These are phyloP conservation scores for Paraphoma chrysanthemicola DNA, from an alignment of 2,329 filamentous ascomycete species.

Conservation along the genomic window DNA sequence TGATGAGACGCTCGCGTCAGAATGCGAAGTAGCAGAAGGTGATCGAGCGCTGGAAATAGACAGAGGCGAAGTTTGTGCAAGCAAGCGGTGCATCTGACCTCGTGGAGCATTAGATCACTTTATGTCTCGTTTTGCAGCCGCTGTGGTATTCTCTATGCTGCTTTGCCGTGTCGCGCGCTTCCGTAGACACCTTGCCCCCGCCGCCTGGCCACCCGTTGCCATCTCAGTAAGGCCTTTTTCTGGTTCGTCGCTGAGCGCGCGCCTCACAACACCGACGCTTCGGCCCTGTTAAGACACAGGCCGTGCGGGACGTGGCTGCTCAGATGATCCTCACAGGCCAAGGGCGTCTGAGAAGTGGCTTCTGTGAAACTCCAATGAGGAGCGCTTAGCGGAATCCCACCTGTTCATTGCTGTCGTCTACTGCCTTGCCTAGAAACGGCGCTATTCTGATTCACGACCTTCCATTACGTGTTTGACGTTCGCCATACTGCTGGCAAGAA, in stretches of 20 bases:
- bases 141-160: slow-evolving; percentile 37
- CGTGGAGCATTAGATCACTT: slow-evolving; percentile 35
- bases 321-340: slow-evolving; percentile 38
- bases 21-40: slow-evolving; percentile 17
- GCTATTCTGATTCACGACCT: slow-evolving; percentile 25
- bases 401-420: slow-evolving; percentile 27
- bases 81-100: slow-evolving; percentile 30
- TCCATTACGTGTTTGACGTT: slow-evolving; percentile 24
- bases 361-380: slow-evolving; percentile 39
- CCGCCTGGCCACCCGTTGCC: slow-evolving; percentile 35
- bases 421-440: slow-evolving; percentile 30
- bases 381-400: slow-evolving; percentile 40
- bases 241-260: slow-evolving; percentile 43
- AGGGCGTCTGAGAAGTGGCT: slow-evolving; percentile 16
- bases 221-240: slow-evolving; percentile 33
- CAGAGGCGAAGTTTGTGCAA: slow-evolving; percentile 24
- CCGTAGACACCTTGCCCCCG: slow-evolving; percentile 32
- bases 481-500: slow-evolving; percentile 22
- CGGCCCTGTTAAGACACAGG: slow-evolving; percentile 29
- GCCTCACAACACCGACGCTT: slow-evolving; percentile 43
- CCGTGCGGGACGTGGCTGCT: slow-evolving; percentile 35
- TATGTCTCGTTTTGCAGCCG: slow-evolving; percentile 45
- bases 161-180: slow-evolving; percentile 46
- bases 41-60: slow-evolving; percentile 29
- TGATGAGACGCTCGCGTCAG: slow-evolving; percentile 32